These are phyloP conservation scores for Schwanniomyces pseudopolymorphus DNA, from an alignment of 805 yeast genomes.

Conservation along the genomic window DNA sequence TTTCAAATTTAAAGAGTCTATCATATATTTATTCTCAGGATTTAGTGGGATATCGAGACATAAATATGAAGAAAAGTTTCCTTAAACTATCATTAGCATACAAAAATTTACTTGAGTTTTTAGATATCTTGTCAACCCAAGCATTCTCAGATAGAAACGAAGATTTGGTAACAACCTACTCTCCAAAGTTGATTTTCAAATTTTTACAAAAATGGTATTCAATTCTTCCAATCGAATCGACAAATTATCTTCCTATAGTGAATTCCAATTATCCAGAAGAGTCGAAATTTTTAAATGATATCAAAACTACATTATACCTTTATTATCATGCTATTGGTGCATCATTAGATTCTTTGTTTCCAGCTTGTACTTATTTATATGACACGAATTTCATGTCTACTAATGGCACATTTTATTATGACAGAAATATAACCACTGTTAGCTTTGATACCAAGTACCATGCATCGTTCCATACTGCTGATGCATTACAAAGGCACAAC, in stretches of 20 bases:
- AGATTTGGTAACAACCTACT: conserved; percentile 16
- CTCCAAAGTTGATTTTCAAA: conserved; percentile 15
- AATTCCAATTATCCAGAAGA: conserved; percentile 6
- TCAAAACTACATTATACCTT: conserved; percentile 17
- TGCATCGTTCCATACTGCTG: conserved; percentile 8
- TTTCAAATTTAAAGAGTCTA: conserved; percentile 12
- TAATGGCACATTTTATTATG: conserved; percentile 10
- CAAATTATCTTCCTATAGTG: conserved; percentile 4
- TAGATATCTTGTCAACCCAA: conserved; percentile 14
- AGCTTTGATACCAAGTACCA: conserved; percentile 8
- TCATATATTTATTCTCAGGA: conserved; percentile 7
- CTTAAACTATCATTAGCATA: conserved; percentile 11
- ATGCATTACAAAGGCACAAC: conserved; percentile 22
- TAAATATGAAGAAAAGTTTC: neutral
- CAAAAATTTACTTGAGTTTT: conserved; percentile 13
- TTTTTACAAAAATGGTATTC: conserved; percentile 19
- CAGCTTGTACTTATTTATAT: conserved; percentile 20
- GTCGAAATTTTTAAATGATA: conserved; percentile 10
- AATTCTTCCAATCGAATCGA: conserved; percentile 18
- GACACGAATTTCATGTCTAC: conserved; percentile 18
- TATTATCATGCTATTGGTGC: conserved; percentile 22
- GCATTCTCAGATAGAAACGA: conserved; percentile 11
- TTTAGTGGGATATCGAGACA: neutral
- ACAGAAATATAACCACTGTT: conserved; percentile 7
- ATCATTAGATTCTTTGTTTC: conserved; percentile 21